Evolutionary conservation across 306 rosid species (phyloP).

Genomic region (Glycine latifolia): DNA sequence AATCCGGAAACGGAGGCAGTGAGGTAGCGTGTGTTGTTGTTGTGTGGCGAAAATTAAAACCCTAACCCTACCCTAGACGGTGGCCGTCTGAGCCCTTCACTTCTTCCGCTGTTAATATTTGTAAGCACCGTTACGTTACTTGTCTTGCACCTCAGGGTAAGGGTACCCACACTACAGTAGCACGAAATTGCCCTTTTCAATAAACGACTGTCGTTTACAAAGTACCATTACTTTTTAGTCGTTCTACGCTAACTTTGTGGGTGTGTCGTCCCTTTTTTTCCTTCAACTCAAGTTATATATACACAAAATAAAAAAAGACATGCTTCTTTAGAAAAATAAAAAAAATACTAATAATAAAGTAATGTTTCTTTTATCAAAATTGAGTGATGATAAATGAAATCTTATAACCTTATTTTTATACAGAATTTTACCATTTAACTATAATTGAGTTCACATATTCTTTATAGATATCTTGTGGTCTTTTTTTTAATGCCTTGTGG

Average conservation of each 20-base stretch:
- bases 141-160: conserved; percentile 21
- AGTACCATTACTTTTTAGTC: background rate
- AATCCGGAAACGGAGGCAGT: background rate
- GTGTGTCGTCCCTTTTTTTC: no score
- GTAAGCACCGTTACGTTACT: conserved; percentile 20
- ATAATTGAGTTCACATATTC: no score
- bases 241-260: background rate
- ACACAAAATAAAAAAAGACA: no score
- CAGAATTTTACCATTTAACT: no score
- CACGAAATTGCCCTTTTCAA: background rate
- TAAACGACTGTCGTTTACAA: conserved; percentile 25
- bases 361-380: no score
- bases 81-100: conserved; percentile 8
- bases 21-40: conserved; percentile 3
- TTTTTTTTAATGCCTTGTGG: no score
- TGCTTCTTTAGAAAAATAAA: no score
- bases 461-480: no score
- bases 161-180: background rate
- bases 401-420: no score
- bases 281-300: no score
- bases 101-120: conserved; percentile 33
- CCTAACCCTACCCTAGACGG: conserved; percentile 32
- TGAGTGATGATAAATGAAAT: no score
- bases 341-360: no score
- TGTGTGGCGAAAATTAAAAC: conserved; percentile 5